Percentiles rank a stretch among this genome's conserved stretches.
Conservation (phyloP, 1,139 yeast species). For the Saccharomyces hybrid region DNA sequence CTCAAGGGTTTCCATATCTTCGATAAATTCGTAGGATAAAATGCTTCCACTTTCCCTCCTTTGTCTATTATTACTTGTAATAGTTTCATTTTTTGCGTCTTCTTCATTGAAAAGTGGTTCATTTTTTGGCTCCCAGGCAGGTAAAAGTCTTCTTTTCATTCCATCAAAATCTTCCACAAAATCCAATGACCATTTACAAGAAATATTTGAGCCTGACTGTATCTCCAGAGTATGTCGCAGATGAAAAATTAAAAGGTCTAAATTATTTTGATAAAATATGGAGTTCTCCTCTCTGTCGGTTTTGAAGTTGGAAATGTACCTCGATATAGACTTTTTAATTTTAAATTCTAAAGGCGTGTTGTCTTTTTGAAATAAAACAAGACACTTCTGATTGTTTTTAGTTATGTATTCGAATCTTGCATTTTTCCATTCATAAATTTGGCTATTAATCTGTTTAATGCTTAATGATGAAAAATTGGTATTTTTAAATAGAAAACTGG, state of each 20-base stretch:
- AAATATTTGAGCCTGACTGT: conserved; percentile 20
- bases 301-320: conserved; percentile 40
- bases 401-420: not conserved
- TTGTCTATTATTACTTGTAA: not conserved
- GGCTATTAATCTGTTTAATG: not conserved
- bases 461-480: not conserved
- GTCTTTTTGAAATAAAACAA: conserved; percentile 11
- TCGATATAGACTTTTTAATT: conserved; percentile 16
- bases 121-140: conserved; percentile 5
- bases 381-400: not conserved
- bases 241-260: conserved; percentile 41
- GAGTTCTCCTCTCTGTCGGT: conserved; percentile 61
- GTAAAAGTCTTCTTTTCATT: conserved; percentile 32
- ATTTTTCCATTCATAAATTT: conserved; percentile 1
- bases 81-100: not conserved
- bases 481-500: not conserved
- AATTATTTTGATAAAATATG: conserved; percentile 42
- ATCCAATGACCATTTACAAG: conserved; percentile 43
- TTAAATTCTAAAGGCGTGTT: conserved; percentile 13
- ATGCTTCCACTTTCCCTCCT: not conserved
- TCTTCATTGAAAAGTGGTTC: not conserved
- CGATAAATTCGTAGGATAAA: conserved; percentile 1
- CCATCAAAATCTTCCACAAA: conserved; percentile 61
- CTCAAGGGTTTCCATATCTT: conserved; percentile 36
- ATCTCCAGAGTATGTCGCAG: conserved; percentile 34